A percentile compares a stretch with the other conserved stretches of the same genome.
These are phyloP conservation scores for Trichoderma parareesei DNA, from an alignment of 495 filamentous ascomycete genomes.

Conservation along the genomic window DNA sequence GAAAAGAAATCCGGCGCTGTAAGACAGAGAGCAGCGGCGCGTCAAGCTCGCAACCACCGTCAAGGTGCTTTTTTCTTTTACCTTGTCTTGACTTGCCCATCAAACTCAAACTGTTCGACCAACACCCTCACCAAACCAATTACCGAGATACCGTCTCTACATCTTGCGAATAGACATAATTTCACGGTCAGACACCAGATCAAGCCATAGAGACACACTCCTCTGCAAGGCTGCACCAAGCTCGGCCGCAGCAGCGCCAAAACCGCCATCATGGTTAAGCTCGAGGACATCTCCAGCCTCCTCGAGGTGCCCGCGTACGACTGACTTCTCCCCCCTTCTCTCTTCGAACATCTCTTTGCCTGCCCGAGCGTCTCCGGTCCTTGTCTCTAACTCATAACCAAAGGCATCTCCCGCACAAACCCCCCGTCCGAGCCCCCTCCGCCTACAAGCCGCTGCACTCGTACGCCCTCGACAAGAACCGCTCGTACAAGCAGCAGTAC, in stretches of 20 bases:
- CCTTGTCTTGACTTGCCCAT: no score
- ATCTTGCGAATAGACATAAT: no score
- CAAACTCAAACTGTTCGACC: neutral
- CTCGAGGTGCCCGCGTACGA: slow-evolving; percentile 29
- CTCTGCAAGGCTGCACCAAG: neutral
- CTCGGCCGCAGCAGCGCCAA: neutral
- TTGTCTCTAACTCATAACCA: neutral
- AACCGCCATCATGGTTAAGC: slow-evolving; percentile 16
- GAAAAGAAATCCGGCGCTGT: neutral
- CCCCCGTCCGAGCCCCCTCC: slow-evolving; percentile 43
- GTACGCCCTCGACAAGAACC: slow-evolving; percentile 61
- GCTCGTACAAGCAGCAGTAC: slow-evolving; percentile 90
- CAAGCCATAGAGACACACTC: no score
- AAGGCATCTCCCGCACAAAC: slow-evolving; percentile 30
- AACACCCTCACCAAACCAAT: neutral
- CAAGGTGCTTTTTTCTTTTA: no score
- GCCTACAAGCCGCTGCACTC: slow-evolving; percentile 67
- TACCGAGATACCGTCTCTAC: no score
- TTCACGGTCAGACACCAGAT: neutral
- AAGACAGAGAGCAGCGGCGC: neutral
- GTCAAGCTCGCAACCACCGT: slow-evolving; percentile 5
- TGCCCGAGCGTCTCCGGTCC: neutral
- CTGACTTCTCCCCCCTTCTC: neutral
- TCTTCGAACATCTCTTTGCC: neutral
- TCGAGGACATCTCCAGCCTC: slow-evolving; percentile 24